Base-by-base conservation (phyloP, 2,329 filamentous ascomycete species). In the Diaporthe sp. region DNA sequence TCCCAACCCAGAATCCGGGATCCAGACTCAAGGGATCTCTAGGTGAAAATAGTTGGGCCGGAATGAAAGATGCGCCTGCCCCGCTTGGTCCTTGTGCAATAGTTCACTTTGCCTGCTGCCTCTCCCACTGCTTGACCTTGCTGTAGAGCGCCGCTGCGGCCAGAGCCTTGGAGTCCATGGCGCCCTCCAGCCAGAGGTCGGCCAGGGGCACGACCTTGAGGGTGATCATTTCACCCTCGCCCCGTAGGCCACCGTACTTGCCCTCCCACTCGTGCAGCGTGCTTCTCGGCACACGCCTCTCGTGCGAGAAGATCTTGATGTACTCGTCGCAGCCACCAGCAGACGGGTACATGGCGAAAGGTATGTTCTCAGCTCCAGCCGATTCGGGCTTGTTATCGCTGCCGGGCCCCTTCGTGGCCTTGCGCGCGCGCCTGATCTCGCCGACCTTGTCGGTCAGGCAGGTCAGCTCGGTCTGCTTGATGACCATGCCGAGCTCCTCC, bases 301-400 rank as follows among this genome's bases (percentile, higher is more conserved):
- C 89, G 78, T 89, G 85, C 78, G 89, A 86, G 79, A 90, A 92
- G 31, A 92, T 86, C 13, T 87, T 89, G 28, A 92, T 85, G 78
- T 88, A 87, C 81, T 92, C 91, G 80, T 93, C 91, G 78, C 89
- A 92, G 0, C 88, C 91, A 0, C 91, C 91, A 0, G 89, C 86
- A 10, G 88, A 90, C 4, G 90, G 90, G 74, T 87, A 92, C 85
- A 92, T 86, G 5, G 87, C 90, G 39, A 79, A 78, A 0, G 88
- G 84, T 3, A 90, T 78, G 0, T 79, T 81, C 65, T 87, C 85
- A 1, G 77, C n/a, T 28, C 10, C n/a, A 13, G 55, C 51, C 19
- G n/a, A 79, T 17, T 78, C 77, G 1, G 74, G 74, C 42, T 77
- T 79, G 8, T 78, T 3, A 46, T 73, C 9, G 78, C 77, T 0